phyloP scores from a whole-genome alignment of 2,329 filamentous ascomycete genomes.

The Penicillium palitans region DNA sequence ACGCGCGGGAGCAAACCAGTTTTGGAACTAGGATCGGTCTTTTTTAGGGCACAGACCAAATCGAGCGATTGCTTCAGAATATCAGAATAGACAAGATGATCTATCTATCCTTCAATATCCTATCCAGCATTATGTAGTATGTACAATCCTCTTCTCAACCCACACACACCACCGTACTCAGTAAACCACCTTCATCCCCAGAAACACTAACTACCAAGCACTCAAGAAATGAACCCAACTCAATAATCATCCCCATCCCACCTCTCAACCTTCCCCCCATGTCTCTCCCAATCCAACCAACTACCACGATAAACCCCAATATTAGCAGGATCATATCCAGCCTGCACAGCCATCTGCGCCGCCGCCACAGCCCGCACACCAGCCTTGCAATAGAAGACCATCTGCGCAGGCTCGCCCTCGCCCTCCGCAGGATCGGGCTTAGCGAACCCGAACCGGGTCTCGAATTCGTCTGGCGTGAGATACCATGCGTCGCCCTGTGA shows the following conservation, averaged over 20 bases:
- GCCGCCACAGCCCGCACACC: slow-evolving; percentile 80
- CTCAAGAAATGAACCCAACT: neutral
- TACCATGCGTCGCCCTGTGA: slow-evolving; percentile 78
- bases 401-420: slow-evolving; percentile 14
- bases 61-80: neutral
- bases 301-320: slow-evolving; percentile 53
- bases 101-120: neutral
- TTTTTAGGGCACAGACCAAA: neutral
- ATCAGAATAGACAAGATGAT: neutral
- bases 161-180: neutral
- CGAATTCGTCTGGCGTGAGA: slow-evolving; percentile 74
- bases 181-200: neutral
- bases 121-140: neutral
- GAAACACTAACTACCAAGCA: neutral
- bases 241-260: slow-evolving; percentile 38
- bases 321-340: slow-evolving; percentile 70
- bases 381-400: slow-evolving; percentile 92
- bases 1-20: neutral
- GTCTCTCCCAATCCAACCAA: slow-evolving; percentile 74
- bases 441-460: slow-evolving; percentile 75
- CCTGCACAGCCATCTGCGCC: slow-evolving; percentile 71
- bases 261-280: slow-evolving; percentile 64
- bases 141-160: neutral
- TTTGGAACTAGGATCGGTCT: neutral
- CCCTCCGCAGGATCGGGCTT: slow-evolving; percentile 61